Evolutionary conservation across 2,329 filamentous ascomycete species (phyloP).

Genomic region (Fusarium sp.): DNA sequence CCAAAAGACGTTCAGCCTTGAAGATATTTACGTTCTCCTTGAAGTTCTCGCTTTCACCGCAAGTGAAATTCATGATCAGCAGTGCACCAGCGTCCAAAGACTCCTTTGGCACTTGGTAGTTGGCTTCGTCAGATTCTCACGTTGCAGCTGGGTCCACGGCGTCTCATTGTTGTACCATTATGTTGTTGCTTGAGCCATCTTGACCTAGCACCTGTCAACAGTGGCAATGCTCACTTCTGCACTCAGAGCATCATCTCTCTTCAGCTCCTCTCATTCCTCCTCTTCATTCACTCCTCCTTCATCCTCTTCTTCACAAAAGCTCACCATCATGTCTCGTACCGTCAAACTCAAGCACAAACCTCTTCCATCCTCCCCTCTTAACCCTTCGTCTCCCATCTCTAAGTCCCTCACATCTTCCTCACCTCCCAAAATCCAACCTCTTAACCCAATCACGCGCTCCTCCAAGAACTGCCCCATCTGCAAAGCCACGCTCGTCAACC

Average conservation of each 20-base stretch:
- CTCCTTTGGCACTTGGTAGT: rapidly evolving
- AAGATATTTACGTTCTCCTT: neutral
- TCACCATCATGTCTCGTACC: neutral
- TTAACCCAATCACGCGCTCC: neutral
- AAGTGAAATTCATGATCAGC: too few species aligned
- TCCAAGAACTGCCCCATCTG: slow-evolving; percentile 12
- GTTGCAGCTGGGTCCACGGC: too few species aligned
- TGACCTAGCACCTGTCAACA: neutral
- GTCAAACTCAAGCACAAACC: neutral
- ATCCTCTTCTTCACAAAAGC: too few species aligned
- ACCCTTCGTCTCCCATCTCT: rapidly evolving
- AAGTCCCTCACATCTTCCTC: rapidly evolving
- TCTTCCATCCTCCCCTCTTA: neutral
- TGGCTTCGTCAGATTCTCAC: rapidly evolving
- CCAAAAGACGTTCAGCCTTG: rapidly evolving
- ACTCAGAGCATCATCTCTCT: rapidly evolving
- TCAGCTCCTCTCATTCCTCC: rapidly evolving
- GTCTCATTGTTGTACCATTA: rapidly evolving
- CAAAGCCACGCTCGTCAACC: slow-evolving; percentile 7
- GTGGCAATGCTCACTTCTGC: neutral
- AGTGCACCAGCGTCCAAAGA: rapidly evolving
- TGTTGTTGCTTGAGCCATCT: neutral
- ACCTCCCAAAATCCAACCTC: rapidly evolving
- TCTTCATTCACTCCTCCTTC: rapidly evolving
- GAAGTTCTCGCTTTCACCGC: too few species aligned